Evolutionary conservation across 768 basidiomycete species (phyloP).

Genomic region (Leccinellum rugosiceps): DNA sequence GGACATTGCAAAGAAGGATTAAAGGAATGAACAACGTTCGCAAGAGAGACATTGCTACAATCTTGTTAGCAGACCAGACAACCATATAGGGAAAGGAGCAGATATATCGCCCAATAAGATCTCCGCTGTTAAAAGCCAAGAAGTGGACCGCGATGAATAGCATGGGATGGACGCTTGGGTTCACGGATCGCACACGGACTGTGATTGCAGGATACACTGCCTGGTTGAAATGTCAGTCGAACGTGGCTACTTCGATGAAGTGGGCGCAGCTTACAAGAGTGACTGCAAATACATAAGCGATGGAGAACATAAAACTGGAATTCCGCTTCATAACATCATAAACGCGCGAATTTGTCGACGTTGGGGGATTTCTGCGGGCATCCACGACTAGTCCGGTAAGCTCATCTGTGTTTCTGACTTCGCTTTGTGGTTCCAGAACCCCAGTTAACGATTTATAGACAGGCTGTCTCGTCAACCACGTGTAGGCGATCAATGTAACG

Average conservation of each 20-base stretch:
- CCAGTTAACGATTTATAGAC: constrained; percentile 56
- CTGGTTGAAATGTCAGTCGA: constrained; percentile 38
- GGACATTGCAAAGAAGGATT: constrained; percentile 87
- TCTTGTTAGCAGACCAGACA: constrained; percentile 64
- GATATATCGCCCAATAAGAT: constrained; percentile 65
- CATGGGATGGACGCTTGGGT: constrained; percentile 68
- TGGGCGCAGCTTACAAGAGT: constrained; percentile 67
- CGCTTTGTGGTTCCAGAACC: constrained; percentile 39
- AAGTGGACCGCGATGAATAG: constrained; percentile 80
- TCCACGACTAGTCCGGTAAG: constrained; percentile 36
- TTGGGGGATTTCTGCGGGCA: constrained; percentile 18
- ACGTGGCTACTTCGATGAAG: not conserved
- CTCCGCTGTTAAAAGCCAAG: constrained; percentile 70
- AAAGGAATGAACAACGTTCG: constrained; percentile 83
- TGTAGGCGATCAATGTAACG: constrained; percentile 48
- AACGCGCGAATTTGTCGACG: constrained; percentile 41
- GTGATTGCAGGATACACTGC: constrained; percentile 88
- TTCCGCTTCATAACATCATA: constrained; percentile 62
- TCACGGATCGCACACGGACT: constrained; percentile 65
- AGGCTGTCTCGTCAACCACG: constrained; percentile 56
- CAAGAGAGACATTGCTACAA: constrained; percentile 60
- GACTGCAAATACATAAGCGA: constrained; percentile 72
- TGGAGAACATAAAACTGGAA: constrained; percentile 63
- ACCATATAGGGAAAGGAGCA: constrained; percentile 65
- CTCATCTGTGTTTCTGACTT: constrained; percentile 26